Conservation (phyloP, 805 yeast genomes). For the Kluyveromyces starmeri region DNA sequence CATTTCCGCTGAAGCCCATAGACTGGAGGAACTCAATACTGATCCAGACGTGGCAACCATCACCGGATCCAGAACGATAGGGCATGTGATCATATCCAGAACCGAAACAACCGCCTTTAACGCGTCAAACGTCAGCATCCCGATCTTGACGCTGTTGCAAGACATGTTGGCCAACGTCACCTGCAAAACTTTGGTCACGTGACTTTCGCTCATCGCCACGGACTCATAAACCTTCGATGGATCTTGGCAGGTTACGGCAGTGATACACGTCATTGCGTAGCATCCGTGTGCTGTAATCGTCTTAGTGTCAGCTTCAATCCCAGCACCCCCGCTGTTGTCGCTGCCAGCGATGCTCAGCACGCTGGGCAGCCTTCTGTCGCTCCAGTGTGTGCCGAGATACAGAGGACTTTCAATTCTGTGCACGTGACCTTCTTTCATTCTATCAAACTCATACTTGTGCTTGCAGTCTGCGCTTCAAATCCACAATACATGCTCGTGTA, state of each 20-base stretch:
- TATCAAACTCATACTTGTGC: too few relatives aligned
- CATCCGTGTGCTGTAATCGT: slow-evolving; percentile 68
- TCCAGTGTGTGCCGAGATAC: slow-evolving; percentile 4
- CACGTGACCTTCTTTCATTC: slow-evolving; percentile 1
- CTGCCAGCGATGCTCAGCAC: slow-evolving; percentile 60
- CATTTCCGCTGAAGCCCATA: slow-evolving; percentile 31
- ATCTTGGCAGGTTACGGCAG: slow-evolving; percentile 78
- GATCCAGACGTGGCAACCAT: slow-evolving; percentile 77
- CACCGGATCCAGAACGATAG: slow-evolving; percentile 72
- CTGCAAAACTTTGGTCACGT: slow-evolving; percentile 41
- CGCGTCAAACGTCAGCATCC: slow-evolving; percentile 58
- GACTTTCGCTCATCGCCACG: slow-evolving; percentile 34
- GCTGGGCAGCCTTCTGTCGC: slow-evolving; percentile 22
- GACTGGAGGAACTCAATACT: slow-evolving; percentile 36
- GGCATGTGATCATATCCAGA: slow-evolving; percentile 31
- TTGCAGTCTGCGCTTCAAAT: too few relatives aligned
- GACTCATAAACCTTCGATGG: slow-evolving; percentile 36
- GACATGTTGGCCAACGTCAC: slow-evolving; percentile 52
- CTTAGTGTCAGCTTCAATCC: slow-evolving; percentile 82
- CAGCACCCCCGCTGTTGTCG: slow-evolving; percentile 86
- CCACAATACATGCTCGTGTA: too few relatives aligned
- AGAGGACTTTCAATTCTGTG: neutral
- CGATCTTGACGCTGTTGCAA: slow-evolving; percentile 66
- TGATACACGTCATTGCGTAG: slow-evolving; percentile 67
- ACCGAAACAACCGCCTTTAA: slow-evolving; percentile 19